Base-by-base conservation (phyloP, 345 rosid genomes). In the Citrus sp. region DNA sequence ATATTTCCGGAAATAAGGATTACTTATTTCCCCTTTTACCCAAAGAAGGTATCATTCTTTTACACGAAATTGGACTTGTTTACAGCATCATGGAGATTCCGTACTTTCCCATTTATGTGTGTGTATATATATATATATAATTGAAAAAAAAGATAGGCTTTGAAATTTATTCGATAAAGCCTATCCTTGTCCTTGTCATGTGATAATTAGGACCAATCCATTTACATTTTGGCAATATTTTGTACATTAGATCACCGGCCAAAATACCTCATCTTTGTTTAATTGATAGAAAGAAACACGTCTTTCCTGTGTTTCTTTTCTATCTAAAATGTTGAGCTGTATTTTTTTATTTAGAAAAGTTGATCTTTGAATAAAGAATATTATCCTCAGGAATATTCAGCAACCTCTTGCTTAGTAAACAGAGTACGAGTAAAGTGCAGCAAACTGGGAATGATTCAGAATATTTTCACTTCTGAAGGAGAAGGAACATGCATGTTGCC, bases 361-460 rank as follows among this genome's bases (percentile, higher is more conserved):
- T 34, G 34, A 74, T 27, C 5, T 61, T 24, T 24, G 19, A 37
- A 40, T 74, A 74, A 61, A 60, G 55, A 74, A 38, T 22, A 7
- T 74, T 74, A 61, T 74, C 40, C 68, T 61, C 7, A 30, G 42
- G 77, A 60, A 60, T 61, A 74, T 74, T 18, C 56, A 74, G 22
- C 34, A 32, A 34, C 46, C 22, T 21, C n/a, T 46, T 75, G 46
- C 61, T 49, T 28, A 25, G 62, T 49, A 25, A 49, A 51, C 70
- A 28, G n/a, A 32, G 27, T 10, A 8, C 46, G 22, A 46, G 63
- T 16, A 30, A 25, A 24, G 32, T 49, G 70, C 32, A 22, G 19
- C 59, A 21, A 69, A 27, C 70, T 22, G 7, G 78, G 30, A 19
- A 46, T 28, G 70, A 75, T 46, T 75, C 78, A 63, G 46, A 75